Evolutionary conservation across 1,284 basidiomycete genomes (phyloP), one percentile per base, ranked within the genome.

Genomic region (Abortiporus biennis): DNA sequence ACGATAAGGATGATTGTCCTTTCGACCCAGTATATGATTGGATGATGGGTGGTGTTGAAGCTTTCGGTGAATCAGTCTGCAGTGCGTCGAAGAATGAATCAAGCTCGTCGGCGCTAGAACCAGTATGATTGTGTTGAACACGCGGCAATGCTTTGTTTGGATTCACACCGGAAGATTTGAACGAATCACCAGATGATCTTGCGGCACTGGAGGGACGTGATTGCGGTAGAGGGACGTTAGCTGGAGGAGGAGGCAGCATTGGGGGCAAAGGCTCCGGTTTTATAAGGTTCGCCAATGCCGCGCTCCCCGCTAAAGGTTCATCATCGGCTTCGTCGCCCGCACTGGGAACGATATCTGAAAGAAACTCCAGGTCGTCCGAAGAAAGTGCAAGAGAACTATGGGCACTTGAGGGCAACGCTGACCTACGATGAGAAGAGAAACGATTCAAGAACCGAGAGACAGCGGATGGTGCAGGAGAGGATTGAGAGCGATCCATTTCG

Each of bases 361-460:
- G 67, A 51, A 83, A 86, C 50, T 85, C 81, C 19, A 88, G 64
- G 55, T 88, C 85, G 45, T 84, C 76, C 2, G 74, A 68, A 5
- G 84, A 85, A 16, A 87, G 66, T 3, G 80, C 72, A 32, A 87
- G 57, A 8, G 79, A 75, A 36, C 64, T 67, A 30, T 69, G 67
- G 6, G 69, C 58, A 38, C 60, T 64, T 3, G 65, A 51, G n/a
- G 66, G 51, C 4, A 47, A 25, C 4, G 68, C 50, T 40, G 64
- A 70, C 17, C 52, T 48, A 3, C 63, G 49, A 12, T 78, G 72
- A 22, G 80, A 80, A 8, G 9, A 8, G 56, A 88, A 86, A 27
- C 81, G 74, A 40, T 69, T 74, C 35, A 86, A 63, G 52, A 87
- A 86, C 4, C 85, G 75, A 16, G 84, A 84, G 31, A 87, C 79